phyloP scores from a whole-genome alignment of 2,329 filamentous ascomycete genomes.

The Fusarium sp. region DNA sequence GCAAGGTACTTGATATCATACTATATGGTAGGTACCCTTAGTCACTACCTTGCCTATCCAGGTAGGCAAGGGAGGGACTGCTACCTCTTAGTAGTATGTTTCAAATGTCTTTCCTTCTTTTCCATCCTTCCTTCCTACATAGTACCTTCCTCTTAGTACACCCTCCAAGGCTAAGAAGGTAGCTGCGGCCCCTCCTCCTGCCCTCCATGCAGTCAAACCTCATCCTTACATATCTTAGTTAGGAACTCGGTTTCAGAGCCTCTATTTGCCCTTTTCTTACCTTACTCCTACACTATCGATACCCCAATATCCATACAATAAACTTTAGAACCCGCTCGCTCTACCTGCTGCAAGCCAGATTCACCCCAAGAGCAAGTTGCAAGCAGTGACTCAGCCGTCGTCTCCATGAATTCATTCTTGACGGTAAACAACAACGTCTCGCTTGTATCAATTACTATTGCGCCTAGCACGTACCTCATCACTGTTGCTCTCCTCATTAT shows the following conservation, averaged over 20 bases:
- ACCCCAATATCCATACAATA: constrained; percentile 8
- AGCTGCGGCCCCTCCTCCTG: constrained; percentile 15
- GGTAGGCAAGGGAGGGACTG: background rate
- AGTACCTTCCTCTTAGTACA: constrained; percentile 13
- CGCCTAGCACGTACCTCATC: constrained; percentile 67
- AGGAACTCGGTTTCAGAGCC: constrained; percentile 19
- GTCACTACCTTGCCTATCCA: constrained; percentile 6
- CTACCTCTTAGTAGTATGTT: constrained; percentile 24
- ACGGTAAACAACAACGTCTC: constrained; percentile 71
- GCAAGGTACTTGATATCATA: constrained; percentile 2
- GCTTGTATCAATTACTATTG: constrained; percentile 68
- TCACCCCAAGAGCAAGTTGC: background rate
- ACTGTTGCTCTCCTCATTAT: constrained; percentile 61
- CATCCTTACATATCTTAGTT: constrained; percentile 33
- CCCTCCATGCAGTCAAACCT: constrained; percentile 13
- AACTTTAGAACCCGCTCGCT: constrained; percentile 3
- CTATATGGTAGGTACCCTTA: no score
- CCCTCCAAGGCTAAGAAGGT: constrained; percentile 18
- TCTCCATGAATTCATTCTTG: constrained; percentile 67
- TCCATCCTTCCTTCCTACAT: constrained; percentile 7
- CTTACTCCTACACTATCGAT: constrained; percentile 8
- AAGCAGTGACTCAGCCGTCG: constrained; percentile 29
- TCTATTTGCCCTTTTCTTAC: constrained; percentile 19
- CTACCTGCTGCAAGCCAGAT: background rate
- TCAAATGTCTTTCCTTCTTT: constrained; percentile 27